Conservation (phyloP, 805 yeast species). For the Alloascoidea africana region DNA sequence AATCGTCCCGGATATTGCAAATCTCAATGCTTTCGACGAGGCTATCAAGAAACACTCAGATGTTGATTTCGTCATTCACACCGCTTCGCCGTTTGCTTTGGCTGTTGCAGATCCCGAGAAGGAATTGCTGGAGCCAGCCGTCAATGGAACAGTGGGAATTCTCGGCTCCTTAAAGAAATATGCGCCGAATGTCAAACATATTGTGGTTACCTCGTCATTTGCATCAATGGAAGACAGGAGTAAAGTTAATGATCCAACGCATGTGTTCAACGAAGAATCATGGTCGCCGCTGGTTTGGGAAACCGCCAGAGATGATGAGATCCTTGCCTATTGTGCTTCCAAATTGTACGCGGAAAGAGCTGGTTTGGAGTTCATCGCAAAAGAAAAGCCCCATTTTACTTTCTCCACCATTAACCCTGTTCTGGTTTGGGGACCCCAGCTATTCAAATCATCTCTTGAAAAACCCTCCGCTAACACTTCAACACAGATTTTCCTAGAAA, state of each 20-base stretch:
- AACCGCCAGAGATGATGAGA: background rate
- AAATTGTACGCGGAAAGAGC: slow-evolving; percentile 30
- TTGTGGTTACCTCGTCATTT: slow-evolving; percentile 32
- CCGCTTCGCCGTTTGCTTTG: slow-evolving; percentile 24
- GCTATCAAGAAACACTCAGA: slow-evolving; percentile 24
- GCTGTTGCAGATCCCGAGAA: slow-evolving; percentile 21
- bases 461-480: background rate
- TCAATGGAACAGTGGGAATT: slow-evolving; percentile 29
- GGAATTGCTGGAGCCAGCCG: slow-evolving; percentile 30
- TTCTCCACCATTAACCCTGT: slow-evolving; percentile 20
- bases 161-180: slow-evolving; percentile 23
- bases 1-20: slow-evolving; percentile 16
- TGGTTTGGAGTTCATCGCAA: slow-evolving; percentile 22
- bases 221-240: slow-evolving; percentile 8
- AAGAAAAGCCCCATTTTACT: slow-evolving; percentile 19
- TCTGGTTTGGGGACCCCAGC: slow-evolving; percentile 26
- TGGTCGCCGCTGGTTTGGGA: slow-evolving; percentile 1
- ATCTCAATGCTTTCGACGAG: slow-evolving; percentile 30
- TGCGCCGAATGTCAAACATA: slow-evolving; percentile 25
- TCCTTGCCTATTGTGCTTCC: slow-evolving; percentile 19
- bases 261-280: background rate
- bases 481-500: background rate
- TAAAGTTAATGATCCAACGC: background rate
- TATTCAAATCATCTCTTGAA: slow-evolving; percentile 8
- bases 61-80: slow-evolving; percentile 21